These are phyloP conservation scores for Amanita brunnescens DNA, from an alignment of 768 basidiomycete species.

Conservation along the genomic window DNA sequence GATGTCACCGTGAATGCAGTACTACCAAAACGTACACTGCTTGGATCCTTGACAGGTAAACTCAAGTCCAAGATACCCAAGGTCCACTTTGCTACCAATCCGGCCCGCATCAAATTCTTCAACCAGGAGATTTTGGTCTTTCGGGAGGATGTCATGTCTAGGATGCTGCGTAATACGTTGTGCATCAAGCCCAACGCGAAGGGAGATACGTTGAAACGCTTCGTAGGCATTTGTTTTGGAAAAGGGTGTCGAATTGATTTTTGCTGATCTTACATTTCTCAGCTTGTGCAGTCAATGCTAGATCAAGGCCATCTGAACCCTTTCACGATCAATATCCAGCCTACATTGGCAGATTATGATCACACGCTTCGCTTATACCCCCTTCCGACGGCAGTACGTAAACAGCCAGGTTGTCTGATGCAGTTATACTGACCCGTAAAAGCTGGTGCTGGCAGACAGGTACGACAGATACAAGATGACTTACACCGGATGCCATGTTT, in stretches of 20 bases:
- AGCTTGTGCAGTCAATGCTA: slow-evolving; percentile 95
- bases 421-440: not conserved
- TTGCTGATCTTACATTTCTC: not conserved
- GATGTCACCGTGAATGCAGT: slow-evolving; percentile 79
- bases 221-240: slow-evolving; percentile 41
- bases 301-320: slow-evolving; percentile 96
- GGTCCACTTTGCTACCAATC: slow-evolving; percentile 79
- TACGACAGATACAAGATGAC: slow-evolving; percentile 95
- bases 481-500: slow-evolving; percentile 97
- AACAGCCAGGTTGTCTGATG: not conserved
- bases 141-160: slow-evolving; percentile 87
- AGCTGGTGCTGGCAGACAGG: slow-evolving; percentile 93
- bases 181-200: slow-evolving; percentile 76
- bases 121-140: slow-evolving; percentile 93
- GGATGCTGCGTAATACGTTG: slow-evolving; percentile 88
- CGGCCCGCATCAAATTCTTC: slow-evolving; percentile 91
- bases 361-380: slow-evolving; percentile 91
- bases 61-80: slow-evolving; percentile 70
- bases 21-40: slow-evolving; percentile 73
- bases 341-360: slow-evolving; percentile 84
- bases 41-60: slow-evolving; percentile 64
- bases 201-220: slow-evolving; percentile 80
- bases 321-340: slow-evolving; percentile 74
- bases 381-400: slow-evolving; percentile 78
- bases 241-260: too few species aligned